Conservation (phyloP, 208 protist species). For the Crithidia expoeki region DNA sequence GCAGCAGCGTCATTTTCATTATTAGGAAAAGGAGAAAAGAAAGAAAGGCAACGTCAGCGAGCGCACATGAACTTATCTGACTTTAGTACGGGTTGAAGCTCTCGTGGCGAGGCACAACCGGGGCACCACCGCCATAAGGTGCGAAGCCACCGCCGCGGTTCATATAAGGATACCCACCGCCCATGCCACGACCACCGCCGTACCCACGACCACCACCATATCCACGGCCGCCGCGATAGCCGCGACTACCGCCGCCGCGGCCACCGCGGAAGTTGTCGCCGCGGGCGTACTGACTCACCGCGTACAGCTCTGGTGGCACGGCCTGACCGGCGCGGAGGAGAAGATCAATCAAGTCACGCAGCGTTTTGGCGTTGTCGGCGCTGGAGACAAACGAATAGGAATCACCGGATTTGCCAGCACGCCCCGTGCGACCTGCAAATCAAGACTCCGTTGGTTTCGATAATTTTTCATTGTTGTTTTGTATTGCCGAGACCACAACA, state of each 20-base stretch:
- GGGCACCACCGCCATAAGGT: conserved; percentile 14
- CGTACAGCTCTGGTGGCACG: conserved; percentile 71
- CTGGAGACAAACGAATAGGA: conserved; percentile 87
- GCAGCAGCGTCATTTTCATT: too few species aligned
- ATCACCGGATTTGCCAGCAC: conserved; percentile 86
- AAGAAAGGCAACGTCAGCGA: background rate
- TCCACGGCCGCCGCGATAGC: conserved; percentile 28
- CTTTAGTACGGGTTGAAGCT: conserved; percentile 63
- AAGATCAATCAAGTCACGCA: conserved; percentile 79
- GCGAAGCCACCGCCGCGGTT: conserved; percentile 17
- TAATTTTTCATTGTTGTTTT: background rate
- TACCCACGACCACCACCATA: conserved; percentile 22
- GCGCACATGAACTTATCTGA: too few species aligned
- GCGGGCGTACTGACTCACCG: conserved; percentile 43
- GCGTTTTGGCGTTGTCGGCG: conserved; percentile 72
- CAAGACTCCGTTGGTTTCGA: conserved; percentile 7
- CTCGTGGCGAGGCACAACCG: conserved; percentile 17
- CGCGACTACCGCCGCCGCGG: conserved; percentile 26
- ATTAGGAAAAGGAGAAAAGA: background rate
- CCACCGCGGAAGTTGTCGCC: conserved; percentile 38
- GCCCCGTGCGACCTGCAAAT: conserved; percentile 82
- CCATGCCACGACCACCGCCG: conserved; percentile 24
- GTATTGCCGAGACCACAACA: too few species aligned
- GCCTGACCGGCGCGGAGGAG: conserved; percentile 66
- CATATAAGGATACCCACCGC: conserved; percentile 10